Conservation (phyloP, 495 filamentous ascomycete species). For the Pseudotulostoma volvatum region DNA sequence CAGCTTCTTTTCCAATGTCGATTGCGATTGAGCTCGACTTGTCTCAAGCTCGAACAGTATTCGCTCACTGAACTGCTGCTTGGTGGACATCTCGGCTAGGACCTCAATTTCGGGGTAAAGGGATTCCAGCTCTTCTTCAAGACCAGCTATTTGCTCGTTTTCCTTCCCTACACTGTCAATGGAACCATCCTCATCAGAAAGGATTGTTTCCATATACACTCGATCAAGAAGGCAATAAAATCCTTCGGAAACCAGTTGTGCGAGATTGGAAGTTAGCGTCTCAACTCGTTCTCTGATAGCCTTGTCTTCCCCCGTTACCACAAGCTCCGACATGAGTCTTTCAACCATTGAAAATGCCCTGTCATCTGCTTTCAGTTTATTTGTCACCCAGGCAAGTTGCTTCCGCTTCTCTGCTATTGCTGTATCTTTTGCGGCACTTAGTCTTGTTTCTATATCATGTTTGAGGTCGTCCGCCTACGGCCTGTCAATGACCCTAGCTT, state of each 20-base stretch:
- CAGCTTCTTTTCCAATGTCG: slow-evolving; percentile 17
- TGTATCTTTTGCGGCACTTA: slow-evolving; percentile 19
- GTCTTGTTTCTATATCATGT: slow-evolving; percentile 16
- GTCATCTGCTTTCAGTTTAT: slow-evolving; percentile 26
- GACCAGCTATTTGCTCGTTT: slow-evolving; percentile 12
- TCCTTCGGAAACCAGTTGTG: slow-evolving; percentile 21
- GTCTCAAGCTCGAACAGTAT: slow-evolving; percentile 29
- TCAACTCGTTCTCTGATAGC: slow-evolving; percentile 14
- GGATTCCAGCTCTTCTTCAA: slow-evolving; percentile 44
- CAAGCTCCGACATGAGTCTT: slow-evolving; percentile 13
- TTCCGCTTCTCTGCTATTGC: slow-evolving; percentile 18
- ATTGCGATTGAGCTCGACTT: slow-evolving; percentile 17
- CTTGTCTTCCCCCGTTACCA: slow-evolving; percentile 16
- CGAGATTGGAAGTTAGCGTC: slow-evolving; percentile 15
- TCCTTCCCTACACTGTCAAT: not conserved
- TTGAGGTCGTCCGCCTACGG: slow-evolving; percentile 19
- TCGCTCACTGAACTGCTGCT: slow-evolving; percentile 42
- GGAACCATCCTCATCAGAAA: slow-evolving; percentile 1
- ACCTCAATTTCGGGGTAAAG: slow-evolving; percentile 46
- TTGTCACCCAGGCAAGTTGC: slow-evolving; percentile 19
- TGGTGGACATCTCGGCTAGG: slow-evolving; percentile 43
- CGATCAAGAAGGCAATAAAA: slow-evolving; percentile 30
- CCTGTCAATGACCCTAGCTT: slow-evolving; percentile 8
- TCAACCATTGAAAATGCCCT: slow-evolving; percentile 17
- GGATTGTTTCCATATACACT: slow-evolving; percentile 22